Conservation (phyloP, 2,329 filamentous ascomycete species). For the Tolypocladium capitatum region DNA sequence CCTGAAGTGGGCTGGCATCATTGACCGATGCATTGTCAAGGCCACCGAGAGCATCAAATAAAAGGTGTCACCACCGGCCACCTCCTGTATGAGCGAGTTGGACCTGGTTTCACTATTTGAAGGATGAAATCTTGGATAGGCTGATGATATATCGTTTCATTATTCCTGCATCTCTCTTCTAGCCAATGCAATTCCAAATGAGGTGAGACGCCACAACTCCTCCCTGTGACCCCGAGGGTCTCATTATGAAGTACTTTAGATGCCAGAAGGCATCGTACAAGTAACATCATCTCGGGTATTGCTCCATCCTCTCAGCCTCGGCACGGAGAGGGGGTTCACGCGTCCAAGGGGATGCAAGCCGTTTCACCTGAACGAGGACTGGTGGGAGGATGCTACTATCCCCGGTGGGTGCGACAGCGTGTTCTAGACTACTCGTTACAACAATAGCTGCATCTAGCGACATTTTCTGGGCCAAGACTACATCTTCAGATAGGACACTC, state of each 20-base stretch:
- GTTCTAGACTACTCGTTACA: too few relatives aligned
- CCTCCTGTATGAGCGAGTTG: too few relatives aligned
- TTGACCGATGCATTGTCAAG: conserved; percentile 34
- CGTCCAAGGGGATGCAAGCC: background rate
- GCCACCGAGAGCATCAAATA: conserved; percentile 27
- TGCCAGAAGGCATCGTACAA: background rate
- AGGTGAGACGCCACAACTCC: background rate
- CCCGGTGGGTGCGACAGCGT: too few relatives aligned
- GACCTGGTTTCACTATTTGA: background rate
- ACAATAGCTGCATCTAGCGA: too few relatives aligned
- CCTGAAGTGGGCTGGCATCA: conserved; percentile 45
- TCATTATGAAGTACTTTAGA: background rate
- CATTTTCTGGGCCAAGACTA: too few relatives aligned
- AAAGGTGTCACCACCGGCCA: too few relatives aligned
- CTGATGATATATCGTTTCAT: background rate
- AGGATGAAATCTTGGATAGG: background rate
- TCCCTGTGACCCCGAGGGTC: too few relatives aligned
- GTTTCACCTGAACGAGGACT: background rate
- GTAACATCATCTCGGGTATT: background rate
- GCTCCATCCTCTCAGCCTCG: background rate
- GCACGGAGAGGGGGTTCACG: too few relatives aligned
- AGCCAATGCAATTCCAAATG: background rate
- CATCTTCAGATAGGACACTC: too few relatives aligned
- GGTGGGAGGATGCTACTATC: too few relatives aligned
- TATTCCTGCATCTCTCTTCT: background rate